These are phyloP conservation scores for Salix purpurea DNA, from an alignment of 345 rosid species.

Conservation along the genomic window DNA sequence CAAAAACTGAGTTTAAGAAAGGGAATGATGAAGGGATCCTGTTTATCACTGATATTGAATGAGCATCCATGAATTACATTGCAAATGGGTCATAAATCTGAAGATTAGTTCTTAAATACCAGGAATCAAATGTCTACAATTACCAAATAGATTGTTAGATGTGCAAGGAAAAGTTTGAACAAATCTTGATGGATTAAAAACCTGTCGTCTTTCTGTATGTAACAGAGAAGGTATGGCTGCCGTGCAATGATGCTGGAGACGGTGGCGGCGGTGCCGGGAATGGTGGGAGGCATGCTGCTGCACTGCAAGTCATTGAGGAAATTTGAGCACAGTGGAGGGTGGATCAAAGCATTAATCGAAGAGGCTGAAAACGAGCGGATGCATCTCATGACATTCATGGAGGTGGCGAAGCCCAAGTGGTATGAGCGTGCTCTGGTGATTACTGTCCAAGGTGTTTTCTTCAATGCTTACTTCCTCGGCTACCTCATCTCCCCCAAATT, in stretches of 20 bases:
- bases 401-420: conserved; percentile 75
- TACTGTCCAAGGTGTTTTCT: conserved; percentile 71
- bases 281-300: conserved; percentile 86
- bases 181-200: not conserved
- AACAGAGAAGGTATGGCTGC: conserved; percentile 75
- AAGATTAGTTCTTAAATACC: too few species aligned
- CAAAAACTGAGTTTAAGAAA: not conserved
- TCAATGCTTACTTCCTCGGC: conserved; percentile 59
- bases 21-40: not conserved
- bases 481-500: conserved; percentile 62
- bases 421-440: conserved; percentile 70
- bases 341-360: conserved; percentile 81
- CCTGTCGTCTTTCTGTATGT: not conserved
- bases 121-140: too few species aligned
- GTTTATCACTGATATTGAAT: not conserved
- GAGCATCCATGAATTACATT: not conserved
- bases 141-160: too few species aligned
- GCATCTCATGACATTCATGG: conserved; percentile 94
- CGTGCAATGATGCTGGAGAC: conserved; percentile 93
- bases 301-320: conserved; percentile 66
- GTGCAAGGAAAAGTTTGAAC: not conserved
- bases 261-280: conserved; percentile 81
- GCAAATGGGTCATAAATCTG: not conserved
- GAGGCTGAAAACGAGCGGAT: conserved; percentile 90
- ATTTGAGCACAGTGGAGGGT: conserved; percentile 83